A percentile compares a stretch with the other conserved stretches of the same genome.
Evolutionary conservation across 768 basidiomycete species (phyloP).

Genomic region (Sarcodon aspratus): DNA sequence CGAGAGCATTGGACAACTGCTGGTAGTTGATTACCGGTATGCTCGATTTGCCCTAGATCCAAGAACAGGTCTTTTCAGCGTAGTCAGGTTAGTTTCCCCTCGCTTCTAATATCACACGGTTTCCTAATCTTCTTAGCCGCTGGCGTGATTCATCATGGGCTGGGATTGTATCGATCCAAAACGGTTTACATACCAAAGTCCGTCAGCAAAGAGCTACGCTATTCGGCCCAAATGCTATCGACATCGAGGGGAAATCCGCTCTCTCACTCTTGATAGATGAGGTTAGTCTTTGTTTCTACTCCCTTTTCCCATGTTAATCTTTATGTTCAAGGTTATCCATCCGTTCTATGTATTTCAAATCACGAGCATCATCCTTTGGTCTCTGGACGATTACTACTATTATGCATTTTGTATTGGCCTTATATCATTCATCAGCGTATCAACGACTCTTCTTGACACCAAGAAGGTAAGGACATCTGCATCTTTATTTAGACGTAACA

Average conservation of each 20-base stretch:
- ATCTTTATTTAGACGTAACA: neutral
- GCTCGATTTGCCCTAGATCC: conserved; percentile 84
- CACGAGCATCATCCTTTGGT: conserved; percentile 90
- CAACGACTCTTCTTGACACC: conserved; percentile 84
- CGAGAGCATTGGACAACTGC: conserved; percentile 37
- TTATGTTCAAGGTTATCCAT: conserved; percentile 65
- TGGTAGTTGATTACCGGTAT: conserved; percentile 85
- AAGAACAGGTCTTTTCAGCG: conserved; percentile 67
- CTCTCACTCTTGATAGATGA: conserved; percentile 77
- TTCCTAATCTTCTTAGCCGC: conserved; percentile 37
- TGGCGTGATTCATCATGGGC: conserved; percentile 83
- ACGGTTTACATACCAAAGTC: conserved; percentile 43
- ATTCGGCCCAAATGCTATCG: conserved; percentile 81
- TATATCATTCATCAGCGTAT: conserved; percentile 77
- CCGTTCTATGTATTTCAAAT: conserved; percentile 99
- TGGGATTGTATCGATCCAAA: conserved; percentile 45
- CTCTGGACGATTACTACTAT: conserved; percentile 90
- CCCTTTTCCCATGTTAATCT: neutral
- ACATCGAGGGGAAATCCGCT: conserved; percentile 82
- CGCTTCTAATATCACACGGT: neutral
- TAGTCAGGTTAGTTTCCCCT: conserved; percentile 51
- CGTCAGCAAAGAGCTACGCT: conserved; percentile 58
- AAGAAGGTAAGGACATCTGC: conserved; percentile 48
- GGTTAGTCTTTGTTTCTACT: conserved; percentile 28
- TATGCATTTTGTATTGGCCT: conserved; percentile 95